These are phyloP conservation scores for Fomes fomentarius DNA, from an alignment of 1,284 basidiomycete species.

Conservation along the genomic window DNA sequence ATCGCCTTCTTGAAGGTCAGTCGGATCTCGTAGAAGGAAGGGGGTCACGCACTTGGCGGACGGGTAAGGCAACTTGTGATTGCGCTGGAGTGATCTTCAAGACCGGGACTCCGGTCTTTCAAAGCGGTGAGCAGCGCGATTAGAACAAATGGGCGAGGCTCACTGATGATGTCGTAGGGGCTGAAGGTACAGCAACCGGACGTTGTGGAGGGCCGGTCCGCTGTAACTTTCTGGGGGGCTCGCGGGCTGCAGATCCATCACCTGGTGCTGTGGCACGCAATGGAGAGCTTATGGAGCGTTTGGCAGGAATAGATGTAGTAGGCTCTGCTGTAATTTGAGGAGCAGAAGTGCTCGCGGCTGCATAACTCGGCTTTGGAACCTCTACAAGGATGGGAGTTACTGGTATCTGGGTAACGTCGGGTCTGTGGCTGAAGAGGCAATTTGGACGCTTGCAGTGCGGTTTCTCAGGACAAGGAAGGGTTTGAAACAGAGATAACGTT, in stretches of 20 bases:
- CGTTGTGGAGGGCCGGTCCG: conserved; percentile 46
- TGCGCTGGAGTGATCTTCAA: conserved; percentile 65
- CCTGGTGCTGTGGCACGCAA: conserved; percentile 13
- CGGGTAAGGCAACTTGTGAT: conserved; percentile 66
- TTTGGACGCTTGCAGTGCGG: conserved; percentile 48
- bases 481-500: conserved; percentile 52
- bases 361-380: conserved; percentile 28
- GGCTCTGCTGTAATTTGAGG: conserved; percentile 5
- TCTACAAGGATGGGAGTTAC: conserved; percentile 44
- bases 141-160: conserved; percentile 21
- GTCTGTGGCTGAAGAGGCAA: conserved; percentile 69
- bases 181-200: conserved; percentile 44
- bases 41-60: conserved; percentile 61
- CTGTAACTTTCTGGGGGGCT: conserved; percentile 67
- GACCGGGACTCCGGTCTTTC: conserved; percentile 64
- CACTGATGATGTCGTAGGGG: conserved; percentile 40
- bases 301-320: conserved; percentile 33
- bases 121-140: background rate
- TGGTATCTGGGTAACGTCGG: conserved; percentile 39
- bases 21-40: background rate
- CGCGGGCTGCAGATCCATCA: conserved; percentile 30
- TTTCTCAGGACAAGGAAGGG: conserved; percentile 64
- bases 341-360: conserved; percentile 17
- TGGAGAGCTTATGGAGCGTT: conserved; percentile 32
- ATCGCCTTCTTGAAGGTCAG: conserved; percentile 49